Base-by-base conservation (phyloP, 225 moss, liverwort and hornwort genomes). In the Physcomitrium patens region DNA sequence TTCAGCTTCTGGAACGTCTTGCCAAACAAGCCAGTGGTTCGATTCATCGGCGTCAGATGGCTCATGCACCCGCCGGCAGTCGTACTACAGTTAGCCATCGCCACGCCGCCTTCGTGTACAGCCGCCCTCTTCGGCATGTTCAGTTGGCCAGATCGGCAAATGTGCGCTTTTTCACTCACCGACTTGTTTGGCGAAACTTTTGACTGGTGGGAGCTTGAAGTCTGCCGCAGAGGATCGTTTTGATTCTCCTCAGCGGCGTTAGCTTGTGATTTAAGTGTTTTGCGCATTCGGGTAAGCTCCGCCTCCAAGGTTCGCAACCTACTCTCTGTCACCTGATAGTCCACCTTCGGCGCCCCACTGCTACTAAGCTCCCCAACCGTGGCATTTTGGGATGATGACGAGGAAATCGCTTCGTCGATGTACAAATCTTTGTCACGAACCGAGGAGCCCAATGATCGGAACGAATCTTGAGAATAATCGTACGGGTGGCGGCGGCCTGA, bases 1-100 rank as follows among this genome's bases (percentile, higher is more conserved):
- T 72, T 77, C 8, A 86, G 69, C 78, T 72, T 88, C 78, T 88
- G 85, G 1, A 88, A 60, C 11, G 87, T 75, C 74, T 76, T 88
- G 9, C 85, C 77, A 7, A 88, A 61, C 79, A 88, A 75, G 16
- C 87, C 80, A 7, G 80, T 76, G 1, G 84, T 45, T 42, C 82
- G 64, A 12, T 75, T 85, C 50, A 57, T 72, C 0, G 82, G 84
- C 47, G 85, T 85, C 44, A 88, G 24, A 72, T 88, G 87, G 60
- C 75, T 82, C 79, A 88, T 88, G 72, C 82, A 88, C 8, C 87
- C 87, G 13, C 79, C 62, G 48, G 68, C 69, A 12, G 68, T 19
- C 9, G 54, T 67, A 17, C 73, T 79, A 0, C 62, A 60, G 9
- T 58, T 58, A 5, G 52, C 77, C 15, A 17, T 27, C 46, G 26